These are phyloP conservation scores for Lupinus albus DNA, from an alignment of 306 rosid genomes.

Conservation along the genomic window DNA sequence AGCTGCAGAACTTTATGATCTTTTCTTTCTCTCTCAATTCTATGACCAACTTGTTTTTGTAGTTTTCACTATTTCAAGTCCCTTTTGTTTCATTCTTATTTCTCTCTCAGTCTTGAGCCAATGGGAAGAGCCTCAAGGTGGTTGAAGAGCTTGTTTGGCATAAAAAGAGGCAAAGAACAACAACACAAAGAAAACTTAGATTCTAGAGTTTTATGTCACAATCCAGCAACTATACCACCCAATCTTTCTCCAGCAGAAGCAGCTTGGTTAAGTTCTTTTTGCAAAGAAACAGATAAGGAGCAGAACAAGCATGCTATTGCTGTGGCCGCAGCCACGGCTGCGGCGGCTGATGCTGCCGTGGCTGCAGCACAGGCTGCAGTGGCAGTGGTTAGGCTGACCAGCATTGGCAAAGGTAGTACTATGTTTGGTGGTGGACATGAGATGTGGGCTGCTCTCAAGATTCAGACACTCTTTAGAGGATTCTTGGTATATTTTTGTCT, in stretches of 20 bases:
- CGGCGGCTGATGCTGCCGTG: conserved; percentile 87
- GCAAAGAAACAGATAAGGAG: conserved; percentile 63
- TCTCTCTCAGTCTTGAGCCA: conserved; percentile 17
- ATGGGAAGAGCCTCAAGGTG: conserved; percentile 84
- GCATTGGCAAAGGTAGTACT: conserved; percentile 71
- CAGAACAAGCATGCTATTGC: conserved; percentile 92
- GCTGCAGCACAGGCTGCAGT: conserved; percentile 91
- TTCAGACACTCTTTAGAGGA: conserved; percentile 76
- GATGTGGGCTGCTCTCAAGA: conserved; percentile 70
- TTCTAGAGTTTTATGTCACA: conserved; percentile 52
- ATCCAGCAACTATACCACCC: conserved; percentile 77
- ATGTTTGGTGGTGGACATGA: conserved; percentile 69
- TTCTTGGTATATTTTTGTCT: conserved; percentile 56
- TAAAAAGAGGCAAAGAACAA: conserved; percentile 52
- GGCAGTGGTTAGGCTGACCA: conserved; percentile 76
- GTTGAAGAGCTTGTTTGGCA: conserved; percentile 76
- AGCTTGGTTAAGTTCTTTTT: conserved; percentile 70
- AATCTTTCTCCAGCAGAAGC: conserved; percentile 78
- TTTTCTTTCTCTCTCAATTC: conserved; percentile 21
- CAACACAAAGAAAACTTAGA: conserved; percentile 35
- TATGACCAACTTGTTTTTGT: conserved; percentile 15
- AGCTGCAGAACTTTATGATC: conserved; percentile 32
- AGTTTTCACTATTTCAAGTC: conserved; percentile 41
- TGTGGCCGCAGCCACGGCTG: conserved; percentile 84
- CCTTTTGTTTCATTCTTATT: conserved; percentile 13